These are phyloP conservation scores for Sporothrix variecibatus DNA, from an alignment of 2,329 filamentous ascomycete genomes.

Conservation along the genomic window DNA sequence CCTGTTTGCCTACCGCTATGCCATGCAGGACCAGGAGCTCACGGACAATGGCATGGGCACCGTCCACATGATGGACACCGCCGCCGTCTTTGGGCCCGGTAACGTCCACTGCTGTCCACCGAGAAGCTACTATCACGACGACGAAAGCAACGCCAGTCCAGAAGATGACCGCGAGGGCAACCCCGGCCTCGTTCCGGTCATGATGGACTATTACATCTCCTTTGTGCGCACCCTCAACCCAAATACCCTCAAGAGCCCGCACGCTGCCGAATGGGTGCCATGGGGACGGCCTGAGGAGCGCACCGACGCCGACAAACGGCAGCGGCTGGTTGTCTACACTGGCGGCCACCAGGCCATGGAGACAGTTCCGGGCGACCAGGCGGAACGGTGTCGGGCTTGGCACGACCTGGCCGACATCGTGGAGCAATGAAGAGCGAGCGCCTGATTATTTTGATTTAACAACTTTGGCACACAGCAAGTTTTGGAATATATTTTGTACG, in stretches of 20 bases:
- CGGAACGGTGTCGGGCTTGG: slow-evolving; percentile 47
- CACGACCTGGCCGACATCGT: slow-evolving; percentile 39
- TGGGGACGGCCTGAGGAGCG: slow-evolving; percentile 38
- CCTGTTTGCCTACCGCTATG: slow-evolving; percentile 53
- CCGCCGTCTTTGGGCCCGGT: slow-evolving; percentile 52
- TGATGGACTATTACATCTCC: slow-evolving; percentile 54
- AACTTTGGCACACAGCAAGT: not conserved
- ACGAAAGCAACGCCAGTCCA: slow-evolving; percentile 34
- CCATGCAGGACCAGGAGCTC: slow-evolving; percentile 46
- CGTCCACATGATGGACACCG: slow-evolving; percentile 50
- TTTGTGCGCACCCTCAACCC: slow-evolving; percentile 52
- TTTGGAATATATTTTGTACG: not conserved
- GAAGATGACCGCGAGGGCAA: slow-evolving; percentile 42
- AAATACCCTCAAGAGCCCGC: slow-evolving; percentile 40
- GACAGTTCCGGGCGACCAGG: slow-evolving; percentile 39
- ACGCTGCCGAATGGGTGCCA: slow-evolving; percentile 45
- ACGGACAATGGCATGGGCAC: slow-evolving; percentile 47
- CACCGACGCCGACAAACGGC: slow-evolving; percentile 32
- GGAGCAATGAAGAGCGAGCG: slow-evolving; percentile 37
- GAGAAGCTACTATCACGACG: slow-evolving; percentile 39
- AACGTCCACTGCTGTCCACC: slow-evolving; percentile 37
- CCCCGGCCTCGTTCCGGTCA: slow-evolving; percentile 46
- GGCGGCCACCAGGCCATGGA: slow-evolving; percentile 45
- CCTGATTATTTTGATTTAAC: not conserved
- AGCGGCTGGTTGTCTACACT: slow-evolving; percentile 45